Evolutionary conservation across 257 asterid species (phyloP).

Genomic region (Gentiana dahurica): DNA sequence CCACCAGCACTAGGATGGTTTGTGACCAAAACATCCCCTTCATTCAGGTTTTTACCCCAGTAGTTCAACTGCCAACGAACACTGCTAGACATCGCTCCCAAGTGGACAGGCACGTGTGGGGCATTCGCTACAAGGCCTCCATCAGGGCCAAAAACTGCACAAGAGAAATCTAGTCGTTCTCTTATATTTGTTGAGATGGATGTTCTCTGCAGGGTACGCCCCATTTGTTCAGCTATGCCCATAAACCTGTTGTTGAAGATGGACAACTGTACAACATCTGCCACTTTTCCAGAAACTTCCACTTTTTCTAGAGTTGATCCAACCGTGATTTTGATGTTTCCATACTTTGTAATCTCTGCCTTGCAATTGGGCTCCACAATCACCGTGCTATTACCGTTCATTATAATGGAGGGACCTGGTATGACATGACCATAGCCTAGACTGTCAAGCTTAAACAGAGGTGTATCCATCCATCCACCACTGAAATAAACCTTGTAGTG

Average conservation of each 20-base stretch:
- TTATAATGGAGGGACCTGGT: conserved; percentile 74
- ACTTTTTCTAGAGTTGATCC: conserved; percentile 24
- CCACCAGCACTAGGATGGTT: conserved; percentile 98
- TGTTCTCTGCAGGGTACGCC: conserved; percentile 92
- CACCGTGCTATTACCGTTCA: conserved; percentile 96
- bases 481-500: conserved; percentile 56
- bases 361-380: conserved; percentile 79
- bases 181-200: conserved; percentile 91
- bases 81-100: conserved; percentile 99
- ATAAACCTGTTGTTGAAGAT: conserved; percentile 90
- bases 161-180: conserved; percentile 92
- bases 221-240: conserved; percentile 99
- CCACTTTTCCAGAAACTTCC: conserved; percentile 55
- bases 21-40: conserved; percentile 91
- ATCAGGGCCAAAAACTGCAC: conserved; percentile 93
- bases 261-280: conserved; percentile 94
- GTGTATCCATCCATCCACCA: conserved; percentile 62
- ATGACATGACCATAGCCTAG: conserved; percentile 51
- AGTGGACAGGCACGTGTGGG: conserved; percentile 96
- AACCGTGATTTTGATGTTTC: conserved; percentile 71
- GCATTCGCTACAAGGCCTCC: conserved; percentile 98
- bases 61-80: conserved; percentile 81
- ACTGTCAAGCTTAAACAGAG: conserved; percentile 67
- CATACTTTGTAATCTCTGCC: conserved; percentile 60
- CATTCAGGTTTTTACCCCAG: conserved; percentile 70